Evolutionary conservation across 1,139 yeast species (phyloP).

Genomic region (Blastobotrys persicus): DNA sequence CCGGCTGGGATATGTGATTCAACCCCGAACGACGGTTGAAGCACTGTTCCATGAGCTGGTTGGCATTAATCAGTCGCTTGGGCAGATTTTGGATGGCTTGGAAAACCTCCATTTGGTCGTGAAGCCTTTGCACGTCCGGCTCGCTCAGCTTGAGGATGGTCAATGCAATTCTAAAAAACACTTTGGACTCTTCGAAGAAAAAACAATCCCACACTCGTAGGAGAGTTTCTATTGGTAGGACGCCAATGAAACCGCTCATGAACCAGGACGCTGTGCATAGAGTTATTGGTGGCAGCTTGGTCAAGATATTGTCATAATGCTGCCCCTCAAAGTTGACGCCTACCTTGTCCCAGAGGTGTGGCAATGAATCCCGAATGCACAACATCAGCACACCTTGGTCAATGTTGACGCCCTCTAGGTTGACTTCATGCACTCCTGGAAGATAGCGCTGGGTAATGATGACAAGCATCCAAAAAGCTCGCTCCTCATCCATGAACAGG

Average conservation of each 20-base stretch:
- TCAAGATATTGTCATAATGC: conserved; percentile 60
- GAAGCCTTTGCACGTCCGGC: conserved; percentile 49
- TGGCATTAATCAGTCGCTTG: conserved; percentile 67
- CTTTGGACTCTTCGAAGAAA: conserved; percentile 88
- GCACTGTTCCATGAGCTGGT: conserved; percentile 65
- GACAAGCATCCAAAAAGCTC: conserved; percentile 93
- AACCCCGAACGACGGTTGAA: conserved; percentile 72
- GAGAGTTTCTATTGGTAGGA: conserved; percentile 81
- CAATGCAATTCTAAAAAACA: conserved; percentile 77
- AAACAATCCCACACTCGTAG: conserved; percentile 92
- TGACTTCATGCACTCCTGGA: conserved; percentile 89
- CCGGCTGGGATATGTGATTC: conserved; percentile 77
- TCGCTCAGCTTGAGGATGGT: conserved; percentile 80
- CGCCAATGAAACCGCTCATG: conserved; percentile 90
- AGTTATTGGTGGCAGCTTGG: conserved; percentile 83
- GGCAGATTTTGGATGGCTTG: conserved; percentile 86
- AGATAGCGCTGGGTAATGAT: conserved; percentile 80
- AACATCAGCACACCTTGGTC: conserved; percentile 94
- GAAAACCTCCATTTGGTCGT: conserved; percentile 79
- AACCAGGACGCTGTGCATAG: conserved; percentile 97
- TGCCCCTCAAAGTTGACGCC: conserved; percentile 41
- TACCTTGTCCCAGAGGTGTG: conserved; percentile 68
- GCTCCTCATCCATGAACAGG: conserved; percentile 83
- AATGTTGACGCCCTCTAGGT: conserved; percentile 88
- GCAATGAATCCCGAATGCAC: conserved; percentile 78